Evolutionary conservation across 2,329 filamentous ascomycete genomes (phyloP), one percentile per base, ranked within the genome.

Genomic region (Dendryphion nanum): DNA sequence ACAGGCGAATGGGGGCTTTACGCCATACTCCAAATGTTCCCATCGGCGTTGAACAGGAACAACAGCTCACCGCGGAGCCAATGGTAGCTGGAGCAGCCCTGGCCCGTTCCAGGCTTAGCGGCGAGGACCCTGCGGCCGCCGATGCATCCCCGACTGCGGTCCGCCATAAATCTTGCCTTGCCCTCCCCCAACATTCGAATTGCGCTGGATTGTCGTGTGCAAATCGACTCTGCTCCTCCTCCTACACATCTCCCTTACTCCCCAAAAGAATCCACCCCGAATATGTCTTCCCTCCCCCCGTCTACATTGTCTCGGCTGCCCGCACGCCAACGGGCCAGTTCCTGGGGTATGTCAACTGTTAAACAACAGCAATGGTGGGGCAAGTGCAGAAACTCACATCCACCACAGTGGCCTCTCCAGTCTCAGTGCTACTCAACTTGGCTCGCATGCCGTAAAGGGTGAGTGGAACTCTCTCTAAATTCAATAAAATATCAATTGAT

Each of bases 321-420:
- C 82, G 90, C 71, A 98, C 93, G 50, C 93, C 93, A 37, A 78
- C 95, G 51, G 93, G 93, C 59, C 90, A 87, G 51, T 98, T 98
- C 73, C 81, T 95, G 61, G 93, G 93, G 89, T 95, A 71, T 68
- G 78, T 61, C 48, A 40, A 40, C 31, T 10, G 30, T 17, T 26
- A 8, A 8, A 8, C 23, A 10, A 26, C 23, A 36, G 5, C 16
- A 37, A 37, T 30, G 28, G 52, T 53, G 55, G 57, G 49, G 50
- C 47, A 53, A 28, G 19, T 17, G 16, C 43, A 44, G 48, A 31
- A 23, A 35, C 33, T 24, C 37, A 44, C 52, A 51, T 58, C 29
- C 38, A 51, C 28, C 48, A 56, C 63, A 95, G 90, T 65, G 91
- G 89, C 45, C 81, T 98, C 40, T 89, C 89, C 45, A 90, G 86